Evolutionary conservation across 2,329 filamentous ascomycete genomes (phyloP), one percentile per base, ranked within the genome.

Genomic region (Clonostachys chloroleuca): DNA sequence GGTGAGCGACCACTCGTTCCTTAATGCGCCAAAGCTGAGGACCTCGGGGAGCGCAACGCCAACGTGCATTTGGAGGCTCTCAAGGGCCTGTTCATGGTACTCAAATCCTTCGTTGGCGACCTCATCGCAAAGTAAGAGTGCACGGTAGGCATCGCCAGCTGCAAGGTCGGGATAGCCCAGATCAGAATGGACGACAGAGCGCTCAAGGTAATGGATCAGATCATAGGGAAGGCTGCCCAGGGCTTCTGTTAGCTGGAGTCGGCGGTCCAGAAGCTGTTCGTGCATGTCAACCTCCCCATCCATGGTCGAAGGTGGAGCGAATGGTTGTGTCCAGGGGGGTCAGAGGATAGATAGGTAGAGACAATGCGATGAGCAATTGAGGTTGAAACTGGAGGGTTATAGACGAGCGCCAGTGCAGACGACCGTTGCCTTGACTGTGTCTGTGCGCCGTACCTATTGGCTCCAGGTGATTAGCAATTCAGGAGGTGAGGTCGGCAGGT

Each of bases 131-230:
- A 99, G 72, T 5, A 96, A 79, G n/a, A 97, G 76, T 2, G 92
- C 91, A 47, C 87, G 86, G 63, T 97, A 97, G 6, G 90, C 89
- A 72, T 96, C 92, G 34, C 90, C 89, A 12, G 86, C 85, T 6
- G 91, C 91, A 37, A 99, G 80, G 64, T 99, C 94, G 0, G 90
- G 89, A 64, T 96, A 97, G 36, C 83, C 89, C 42, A 96, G 75
- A 42, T 82, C 73, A 14, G 83, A 78, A 64, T 96, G 83, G 40
- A 87, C 73, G 34, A 79, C 70, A 20, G 89, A 89, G 34, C 92
- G 81, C 52, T 86, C 77, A 47, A 88, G 72, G 54, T 84, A 86
- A 8, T 86, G 70, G 47, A 87, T 72, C 35, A 83, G 63, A 55
- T 87, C 81, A 58, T 84, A 86, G 2, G 82, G 77, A 5, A 68